These are phyloP conservation scores for Verticillium klebahnii DNA, from an alignment of 2,329 filamentous ascomycete genomes.

Conservation along the genomic window DNA sequence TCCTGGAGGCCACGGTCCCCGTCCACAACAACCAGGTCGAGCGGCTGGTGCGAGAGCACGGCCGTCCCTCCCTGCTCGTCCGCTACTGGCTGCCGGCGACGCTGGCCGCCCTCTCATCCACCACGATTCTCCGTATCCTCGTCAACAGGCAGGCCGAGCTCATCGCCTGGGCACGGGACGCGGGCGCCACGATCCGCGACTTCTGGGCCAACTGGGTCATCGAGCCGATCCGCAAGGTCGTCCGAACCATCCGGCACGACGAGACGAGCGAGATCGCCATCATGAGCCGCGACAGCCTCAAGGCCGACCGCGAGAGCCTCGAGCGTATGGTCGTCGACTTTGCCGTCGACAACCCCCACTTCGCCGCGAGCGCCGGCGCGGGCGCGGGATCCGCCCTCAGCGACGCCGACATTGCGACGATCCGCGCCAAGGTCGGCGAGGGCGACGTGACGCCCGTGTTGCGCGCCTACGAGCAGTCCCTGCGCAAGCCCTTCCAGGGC, in stretches of 20 bases:
- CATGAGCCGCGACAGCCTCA: constrained; percentile 89
- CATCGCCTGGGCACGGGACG: constrained; percentile 70
- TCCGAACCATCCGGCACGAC: constrained; percentile 91
- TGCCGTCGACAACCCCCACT: constrained; percentile 72
- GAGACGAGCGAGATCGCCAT: constrained; percentile 90
- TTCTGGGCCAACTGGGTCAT: constrained; percentile 98
- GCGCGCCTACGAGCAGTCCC: constrained; percentile 83
- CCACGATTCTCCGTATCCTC: constrained; percentile 77
- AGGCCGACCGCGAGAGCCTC: constrained; percentile 83
- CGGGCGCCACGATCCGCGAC: constrained; percentile 75
- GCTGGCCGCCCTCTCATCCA: constrained; percentile 72
- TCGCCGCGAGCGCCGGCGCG: constrained; percentile 26
- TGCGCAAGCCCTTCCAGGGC: constrained; percentile 76
- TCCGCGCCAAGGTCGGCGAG: constrained; percentile 77
- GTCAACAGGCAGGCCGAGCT: constrained; percentile 73
- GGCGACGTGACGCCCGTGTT: constrained; percentile 92
- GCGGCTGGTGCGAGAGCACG: constrained; percentile 57
- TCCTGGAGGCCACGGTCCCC: constrained; percentile 67
- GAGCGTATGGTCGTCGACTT: constrained; percentile 99
- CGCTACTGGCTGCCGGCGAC: constrained; percentile 85
- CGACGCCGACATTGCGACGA: constrained; percentile 66
- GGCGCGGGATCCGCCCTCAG: constrained; percentile 45
- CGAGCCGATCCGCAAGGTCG: constrained; percentile 74
- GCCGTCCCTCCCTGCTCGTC: constrained; percentile 68
- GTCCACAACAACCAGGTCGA: constrained; percentile 54